Percentiles rank a stretch among this genome's conserved stretches.
Evolutionary conservation across 2,329 filamentous ascomycete species (phyloP).

Genomic region (Talaromyces verruculosus): DNA sequence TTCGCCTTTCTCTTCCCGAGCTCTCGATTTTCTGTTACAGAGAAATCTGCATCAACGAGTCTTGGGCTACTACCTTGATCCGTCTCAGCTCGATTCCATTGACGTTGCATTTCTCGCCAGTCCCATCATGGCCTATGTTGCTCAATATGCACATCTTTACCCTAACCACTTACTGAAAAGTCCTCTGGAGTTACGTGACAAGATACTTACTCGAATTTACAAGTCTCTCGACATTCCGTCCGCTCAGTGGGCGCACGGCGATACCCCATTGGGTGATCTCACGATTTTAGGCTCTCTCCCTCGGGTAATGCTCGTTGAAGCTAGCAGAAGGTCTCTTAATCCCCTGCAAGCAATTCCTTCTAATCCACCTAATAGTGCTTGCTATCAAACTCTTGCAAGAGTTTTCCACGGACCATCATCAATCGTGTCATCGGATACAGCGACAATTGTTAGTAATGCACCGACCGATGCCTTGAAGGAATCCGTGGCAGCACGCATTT

Average conservation of each 20-base stretch:
- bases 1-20: conserved; percentile 42
- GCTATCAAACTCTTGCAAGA: conserved; percentile 55
- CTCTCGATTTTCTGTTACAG: conserved; percentile 54
- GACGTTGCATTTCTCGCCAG: conserved; percentile 56
- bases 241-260: conserved; percentile 53
- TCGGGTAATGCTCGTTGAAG: conserved; percentile 53
- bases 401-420: conserved; percentile 58
- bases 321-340: conserved; percentile 38
- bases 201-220: conserved; percentile 50
- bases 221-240: conserved; percentile 48
- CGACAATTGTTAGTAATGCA: conserved; percentile 30
- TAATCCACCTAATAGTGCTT: conserved; percentile 54
- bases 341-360: conserved; percentile 54
- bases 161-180: conserved; percentile 55
- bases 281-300: conserved; percentile 60
- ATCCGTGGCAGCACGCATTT: conserved; percentile 53
- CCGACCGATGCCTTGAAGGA: conserved; percentile 48
- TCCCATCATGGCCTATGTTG: conserved; percentile 58
- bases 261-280: conserved; percentile 57
- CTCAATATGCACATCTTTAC: conserved; percentile 56
- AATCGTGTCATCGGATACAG: conserved; percentile 23
- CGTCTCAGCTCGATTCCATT: conserved; percentile 50
- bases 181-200: conserved; percentile 41
- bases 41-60: conserved; percentile 53
- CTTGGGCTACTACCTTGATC: conserved; percentile 54